phyloP scores from a whole-genome alignment of 2,329 filamentous ascomycete species.

The Calonectria ilicicola region DNA sequence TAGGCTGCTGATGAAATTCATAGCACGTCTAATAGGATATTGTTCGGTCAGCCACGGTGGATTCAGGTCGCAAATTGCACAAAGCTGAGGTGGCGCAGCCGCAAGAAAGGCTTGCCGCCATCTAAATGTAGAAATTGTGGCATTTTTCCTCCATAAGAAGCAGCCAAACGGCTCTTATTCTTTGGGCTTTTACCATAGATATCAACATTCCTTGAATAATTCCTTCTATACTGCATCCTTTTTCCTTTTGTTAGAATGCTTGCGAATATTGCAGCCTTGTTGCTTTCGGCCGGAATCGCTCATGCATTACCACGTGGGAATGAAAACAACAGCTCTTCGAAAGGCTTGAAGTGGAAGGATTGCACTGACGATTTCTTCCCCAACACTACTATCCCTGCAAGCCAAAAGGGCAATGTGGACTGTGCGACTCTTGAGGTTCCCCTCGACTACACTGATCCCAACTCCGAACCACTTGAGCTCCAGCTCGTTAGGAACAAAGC shows the following conservation, averaged over 20 bases:
- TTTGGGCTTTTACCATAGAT: too few species aligned
- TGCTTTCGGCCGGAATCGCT: neutral
- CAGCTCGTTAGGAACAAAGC: neutral
- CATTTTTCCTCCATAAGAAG: neutral
- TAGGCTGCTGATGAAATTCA: neutral
- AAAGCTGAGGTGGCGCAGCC: neutral
- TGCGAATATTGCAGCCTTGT: neutral
- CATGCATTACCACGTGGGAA: neutral
- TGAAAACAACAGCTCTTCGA: neutral
- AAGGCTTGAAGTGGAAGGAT: neutral
- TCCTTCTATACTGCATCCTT: too few species aligned
- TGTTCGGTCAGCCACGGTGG: neutral
- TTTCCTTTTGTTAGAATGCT: neutral
- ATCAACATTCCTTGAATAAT: too few species aligned
- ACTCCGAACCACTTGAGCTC: neutral
- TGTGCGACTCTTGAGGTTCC: neutral
- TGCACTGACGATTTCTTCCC: neutral
- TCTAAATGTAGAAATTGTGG: too few species aligned
- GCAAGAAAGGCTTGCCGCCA: neutral
- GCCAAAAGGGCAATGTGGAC: neutral
- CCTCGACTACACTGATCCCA: neutral
- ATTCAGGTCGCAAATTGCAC: neutral
- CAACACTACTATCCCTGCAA: too few species aligned
- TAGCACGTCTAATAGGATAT: neutral
- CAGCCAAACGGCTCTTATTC: too few species aligned